These are phyloP conservation scores for Isabelozyma gotoi DNA, from an alignment of 805 yeast genomes.

Conservation along the genomic window DNA sequence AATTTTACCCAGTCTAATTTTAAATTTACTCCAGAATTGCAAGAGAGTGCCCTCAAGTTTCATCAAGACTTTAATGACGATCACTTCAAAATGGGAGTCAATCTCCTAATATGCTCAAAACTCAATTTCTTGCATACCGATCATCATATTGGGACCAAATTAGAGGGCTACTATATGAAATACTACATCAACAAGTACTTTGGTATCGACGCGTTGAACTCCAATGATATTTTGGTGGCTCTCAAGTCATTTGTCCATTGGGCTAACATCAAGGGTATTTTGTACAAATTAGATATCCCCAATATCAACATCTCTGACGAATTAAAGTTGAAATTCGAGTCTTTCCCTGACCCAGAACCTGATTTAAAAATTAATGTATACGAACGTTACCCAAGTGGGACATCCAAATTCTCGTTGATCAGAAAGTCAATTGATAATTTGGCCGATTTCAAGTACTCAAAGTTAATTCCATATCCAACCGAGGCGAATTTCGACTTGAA, in stretches of 20 bases:
- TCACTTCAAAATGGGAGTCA: slow-evolving; percentile 44
- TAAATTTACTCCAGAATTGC: slow-evolving; percentile 24
- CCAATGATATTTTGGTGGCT: slow-evolving; percentile 45
- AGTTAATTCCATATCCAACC: slow-evolving; percentile 36
- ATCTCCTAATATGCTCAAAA: slow-evolving; percentile 45
- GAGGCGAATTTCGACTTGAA: slow-evolving; percentile 22
- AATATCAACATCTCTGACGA: slow-evolving; percentile 31
- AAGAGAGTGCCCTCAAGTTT: slow-evolving; percentile 34
- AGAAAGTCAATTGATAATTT: slow-evolving; percentile 35
- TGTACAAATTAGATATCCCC: slow-evolving; percentile 41
- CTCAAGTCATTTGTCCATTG: slow-evolving; percentile 54
- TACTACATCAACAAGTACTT: slow-evolving; percentile 36
- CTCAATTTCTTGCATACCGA: slow-evolving; percentile 56
- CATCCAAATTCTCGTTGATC: slow-evolving; percentile 45
- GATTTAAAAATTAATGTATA: slow-evolving; percentile 40
- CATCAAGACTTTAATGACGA: slow-evolving; percentile 21
- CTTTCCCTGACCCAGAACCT: slow-evolving; percentile 41
- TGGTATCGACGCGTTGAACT: slow-evolving; percentile 38
- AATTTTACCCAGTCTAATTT: slow-evolving; percentile 31
- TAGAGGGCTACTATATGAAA: slow-evolving; percentile 46
- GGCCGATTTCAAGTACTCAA: slow-evolving; percentile 38
- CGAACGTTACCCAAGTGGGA: slow-evolving; percentile 53
- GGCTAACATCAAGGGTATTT: slow-evolving; percentile 51
- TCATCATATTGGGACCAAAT: slow-evolving; percentile 51
- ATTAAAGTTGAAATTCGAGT: slow-evolving; percentile 26